Evolutionary conservation across 192 early-diverging fungal species (phyloP).

Genomic region (Coemansia nantahalensis): DNA sequence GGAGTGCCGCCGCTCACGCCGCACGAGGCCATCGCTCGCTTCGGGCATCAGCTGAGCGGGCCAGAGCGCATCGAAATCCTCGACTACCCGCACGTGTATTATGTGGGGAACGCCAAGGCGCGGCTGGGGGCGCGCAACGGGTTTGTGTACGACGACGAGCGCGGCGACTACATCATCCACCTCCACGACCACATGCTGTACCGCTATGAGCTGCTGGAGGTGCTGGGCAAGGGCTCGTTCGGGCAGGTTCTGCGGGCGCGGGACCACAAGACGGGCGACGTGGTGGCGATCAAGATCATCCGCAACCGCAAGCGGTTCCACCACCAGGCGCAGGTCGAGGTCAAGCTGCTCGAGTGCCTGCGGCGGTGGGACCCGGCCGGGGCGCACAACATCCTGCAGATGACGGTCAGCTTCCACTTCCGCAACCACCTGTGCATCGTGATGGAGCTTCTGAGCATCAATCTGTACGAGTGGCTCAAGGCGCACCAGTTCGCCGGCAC

Average conservation of each 20-base stretch:
- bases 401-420: constrained; percentile 91
- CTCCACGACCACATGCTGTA: constrained; percentile 88
- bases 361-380: constrained; percentile 82
- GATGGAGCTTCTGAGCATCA: constrained; percentile 90
- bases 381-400: constrained; percentile 78
- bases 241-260: constrained; percentile 93
- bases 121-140: constrained; percentile 23
- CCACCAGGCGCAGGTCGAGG: constrained; percentile 90
- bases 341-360: constrained; percentile 87
- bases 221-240: constrained; percentile 93
- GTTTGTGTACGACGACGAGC: constrained; percentile 81
- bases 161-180: constrained; percentile 88
- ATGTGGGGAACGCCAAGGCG: constrained; percentile 75
- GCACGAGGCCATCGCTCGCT: constrained; percentile 61
- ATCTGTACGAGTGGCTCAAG: constrained; percentile 97
- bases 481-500: constrained; percentile 86
- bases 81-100: constrained; percentile 81
- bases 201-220: constrained; percentile 89
- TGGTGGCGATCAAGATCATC: constrained; percentile 93
- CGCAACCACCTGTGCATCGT: constrained; percentile 94
- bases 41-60: constrained; percentile 70
- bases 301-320: constrained; percentile 97
- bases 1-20: constrained; percentile 57
- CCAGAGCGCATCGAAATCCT: constrained; percentile 89
- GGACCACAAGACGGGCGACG: constrained; percentile 86